These are phyloP conservation scores for Aspergillus affinis DNA, from an alignment of 495 filamentous ascomycete genomes.

Conservation along the genomic window DNA sequence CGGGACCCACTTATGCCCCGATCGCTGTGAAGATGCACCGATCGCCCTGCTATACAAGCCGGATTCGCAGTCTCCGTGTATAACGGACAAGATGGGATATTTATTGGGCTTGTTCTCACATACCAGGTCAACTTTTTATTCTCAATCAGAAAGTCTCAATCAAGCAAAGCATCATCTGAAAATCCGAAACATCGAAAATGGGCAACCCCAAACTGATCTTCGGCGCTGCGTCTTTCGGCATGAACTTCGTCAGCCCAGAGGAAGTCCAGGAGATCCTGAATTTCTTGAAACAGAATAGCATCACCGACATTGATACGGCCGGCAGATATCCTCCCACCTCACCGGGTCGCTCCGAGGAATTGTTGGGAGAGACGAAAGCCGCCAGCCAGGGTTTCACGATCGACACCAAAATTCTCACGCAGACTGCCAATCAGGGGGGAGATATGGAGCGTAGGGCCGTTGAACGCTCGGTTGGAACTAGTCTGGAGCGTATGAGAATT, in stretches of 20 bases:
- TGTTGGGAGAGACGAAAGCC: conserved; percentile 39
- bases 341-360: conserved; percentile 40
- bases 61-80: too few species aligned
- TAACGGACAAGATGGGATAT: too few species aligned
- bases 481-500: conserved; percentile 22
- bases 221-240: conserved; percentile 37
- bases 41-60: too few species aligned
- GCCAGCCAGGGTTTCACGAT: conserved; percentile 31
- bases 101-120: too few species aligned
- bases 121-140: too few species aligned
- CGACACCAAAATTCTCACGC: conserved; percentile 41
- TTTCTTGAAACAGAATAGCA: conserved; percentile 13
- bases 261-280: conserved; percentile 28
- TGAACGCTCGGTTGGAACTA: conserved; percentile 16
- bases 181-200: not conserved
- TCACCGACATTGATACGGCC: conserved; percentile 35
- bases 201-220: conserved; percentile 29
- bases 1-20: too few species aligned
- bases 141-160: too few species aligned
- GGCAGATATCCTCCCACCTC: conserved; percentile 45
- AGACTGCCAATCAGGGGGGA: conserved; percentile 9
- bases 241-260: conserved; percentile 13
- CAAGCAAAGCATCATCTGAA: too few species aligned
- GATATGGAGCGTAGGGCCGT: conserved; percentile 28
- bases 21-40: too few species aligned